Evolutionary conservation across 495 filamentous ascomycete species (phyloP).

Genomic region (Penicillium atrosanguineum): DNA sequence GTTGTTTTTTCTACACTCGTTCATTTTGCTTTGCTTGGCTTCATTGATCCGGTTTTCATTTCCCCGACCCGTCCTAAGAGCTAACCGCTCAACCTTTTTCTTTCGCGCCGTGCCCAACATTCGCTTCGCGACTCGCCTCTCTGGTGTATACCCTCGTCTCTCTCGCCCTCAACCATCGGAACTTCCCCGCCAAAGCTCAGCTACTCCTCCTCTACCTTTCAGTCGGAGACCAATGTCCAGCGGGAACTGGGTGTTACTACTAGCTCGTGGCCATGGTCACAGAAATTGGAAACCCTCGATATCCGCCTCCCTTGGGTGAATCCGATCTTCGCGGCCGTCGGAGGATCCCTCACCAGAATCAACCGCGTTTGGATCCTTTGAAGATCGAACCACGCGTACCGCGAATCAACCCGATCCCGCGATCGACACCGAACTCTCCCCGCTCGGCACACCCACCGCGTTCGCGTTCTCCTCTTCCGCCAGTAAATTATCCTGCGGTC

Average conservation of each 20-base stretch:
- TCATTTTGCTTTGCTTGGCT: conserved; percentile 4
- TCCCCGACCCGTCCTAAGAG: conserved; percentile 2
- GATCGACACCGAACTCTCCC: conserved; percentile 25
- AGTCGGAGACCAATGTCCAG: conserved; percentile 45
- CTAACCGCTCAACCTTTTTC: conserved; percentile 6
- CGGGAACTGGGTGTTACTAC: conserved; percentile 39
- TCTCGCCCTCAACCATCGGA: not conserved
- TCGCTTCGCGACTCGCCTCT: not conserved
- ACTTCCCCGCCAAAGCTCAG: not conserved
- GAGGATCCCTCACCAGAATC: conserved; percentile 24
- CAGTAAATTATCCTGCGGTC: conserved; percentile 12
- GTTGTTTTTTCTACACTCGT: conserved; percentile 2
- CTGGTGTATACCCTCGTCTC: conserved; percentile 1
- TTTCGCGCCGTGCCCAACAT: conserved; percentile 4
- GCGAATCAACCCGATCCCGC: conserved; percentile 24
- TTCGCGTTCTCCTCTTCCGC: conserved; percentile 30
- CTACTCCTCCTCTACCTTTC: conserved; percentile 1
- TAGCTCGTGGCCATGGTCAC: conserved; percentile 51
- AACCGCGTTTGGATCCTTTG: conserved; percentile 35
- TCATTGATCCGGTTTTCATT: conserved; percentile 4
- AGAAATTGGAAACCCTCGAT: conserved; percentile 42
- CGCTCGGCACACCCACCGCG: conserved; percentile 20
- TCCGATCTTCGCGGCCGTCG: conserved; percentile 35
- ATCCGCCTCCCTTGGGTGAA: conserved; percentile 33
- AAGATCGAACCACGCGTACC: conserved; percentile 31